These are phyloP conservation scores for Blumeriella jaapii DNA, from an alignment of 2,329 filamentous ascomycete species.

Conservation along the genomic window DNA sequence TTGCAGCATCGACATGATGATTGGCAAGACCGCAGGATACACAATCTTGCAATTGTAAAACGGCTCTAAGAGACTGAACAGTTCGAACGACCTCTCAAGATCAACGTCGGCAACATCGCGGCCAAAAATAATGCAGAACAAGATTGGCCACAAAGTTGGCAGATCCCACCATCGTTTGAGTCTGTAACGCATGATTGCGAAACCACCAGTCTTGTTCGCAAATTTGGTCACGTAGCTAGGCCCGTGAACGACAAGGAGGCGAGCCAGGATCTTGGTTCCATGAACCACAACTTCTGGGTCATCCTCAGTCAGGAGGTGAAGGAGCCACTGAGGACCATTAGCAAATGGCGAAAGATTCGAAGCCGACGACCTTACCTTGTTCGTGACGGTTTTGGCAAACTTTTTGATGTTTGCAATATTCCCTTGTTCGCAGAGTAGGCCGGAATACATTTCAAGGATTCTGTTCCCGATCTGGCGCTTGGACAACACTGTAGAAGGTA, in stretches of 20 bases:
- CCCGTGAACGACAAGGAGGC: slow-evolving; percentile 75
- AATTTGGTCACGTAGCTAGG: slow-evolving; percentile 77
- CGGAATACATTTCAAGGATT: slow-evolving; percentile 66
- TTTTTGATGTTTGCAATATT: slow-evolving; percentile 63
- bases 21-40: slow-evolving; percentile 66
- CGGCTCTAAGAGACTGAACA: slow-evolving; percentile 59
- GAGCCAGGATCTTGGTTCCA: slow-evolving; percentile 71
- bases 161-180: slow-evolving; percentile 84
- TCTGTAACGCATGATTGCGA: slow-evolving; percentile 70
- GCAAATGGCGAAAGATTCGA: slow-evolving; percentile 9
- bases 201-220: slow-evolving; percentile 79
- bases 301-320: slow-evolving; percentile 81
- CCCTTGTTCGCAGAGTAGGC: slow-evolving; percentile 63
- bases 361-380: slow-evolving; percentile 52
- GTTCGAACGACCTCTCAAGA: slow-evolving; percentile 61
- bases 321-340: slow-evolving; percentile 57
- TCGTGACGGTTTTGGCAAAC: slow-evolving; percentile 89
- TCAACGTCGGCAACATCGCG: slow-evolving; percentile 66
- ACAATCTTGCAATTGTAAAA: slow-evolving; percentile 59
- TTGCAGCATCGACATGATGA: slow-evolving; percentile 80
- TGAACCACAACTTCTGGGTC: slow-evolving; percentile 74
- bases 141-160: slow-evolving; percentile 73
- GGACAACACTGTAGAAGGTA: slow-evolving; percentile 35
- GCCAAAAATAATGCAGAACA: slow-evolving; percentile 81
- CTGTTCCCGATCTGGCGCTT: slow-evolving; percentile 63